phyloP scores from a whole-genome alignment of 305 asterid genomes.

The Solanum hybrid region DNA sequence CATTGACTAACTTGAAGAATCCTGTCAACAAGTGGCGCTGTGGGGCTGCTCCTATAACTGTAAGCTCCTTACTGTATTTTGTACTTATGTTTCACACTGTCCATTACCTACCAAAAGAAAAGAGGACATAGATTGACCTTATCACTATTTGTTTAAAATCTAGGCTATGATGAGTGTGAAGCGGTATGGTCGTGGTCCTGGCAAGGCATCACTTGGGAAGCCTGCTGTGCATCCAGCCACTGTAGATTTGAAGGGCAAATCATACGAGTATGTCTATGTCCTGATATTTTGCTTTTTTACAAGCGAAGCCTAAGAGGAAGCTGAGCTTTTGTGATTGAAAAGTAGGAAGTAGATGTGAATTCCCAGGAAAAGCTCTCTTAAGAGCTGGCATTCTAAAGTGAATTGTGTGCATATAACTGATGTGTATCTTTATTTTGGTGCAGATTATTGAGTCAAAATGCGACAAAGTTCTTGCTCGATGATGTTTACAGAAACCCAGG shows the following conservation, averaged over 20 bases:
- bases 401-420: background rate
- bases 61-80: conserved; percentile 22
- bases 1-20: conserved; percentile 80
- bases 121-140: background rate
- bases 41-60: conserved; percentile 96
- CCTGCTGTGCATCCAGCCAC: conserved; percentile 92
- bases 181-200: conserved; percentile 80
- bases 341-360: background rate
- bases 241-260: conserved; percentile 88
- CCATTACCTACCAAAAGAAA: background rate
- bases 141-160: background rate
- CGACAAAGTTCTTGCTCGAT: conserved; percentile 68
- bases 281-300: background rate
- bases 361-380: background rate
- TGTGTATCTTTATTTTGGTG: conserved; percentile 7
- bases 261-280: conserved; percentile 58
- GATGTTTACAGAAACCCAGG: conserved; percentile 95
- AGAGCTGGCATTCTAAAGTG: background rate
- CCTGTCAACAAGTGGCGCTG: conserved; percentile 95
- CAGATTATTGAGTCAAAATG: conserved; percentile 80
- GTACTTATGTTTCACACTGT: background rate
- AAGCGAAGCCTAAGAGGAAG: background rate
- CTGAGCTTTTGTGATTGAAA: background rate
- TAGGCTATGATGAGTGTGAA: conserved; percentile 91
- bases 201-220: conserved; percentile 53